These are phyloP conservation scores for Xerocomellus amylosporus DNA, from an alignment of 768 basidiomycete genomes.

Conservation along the genomic window DNA sequence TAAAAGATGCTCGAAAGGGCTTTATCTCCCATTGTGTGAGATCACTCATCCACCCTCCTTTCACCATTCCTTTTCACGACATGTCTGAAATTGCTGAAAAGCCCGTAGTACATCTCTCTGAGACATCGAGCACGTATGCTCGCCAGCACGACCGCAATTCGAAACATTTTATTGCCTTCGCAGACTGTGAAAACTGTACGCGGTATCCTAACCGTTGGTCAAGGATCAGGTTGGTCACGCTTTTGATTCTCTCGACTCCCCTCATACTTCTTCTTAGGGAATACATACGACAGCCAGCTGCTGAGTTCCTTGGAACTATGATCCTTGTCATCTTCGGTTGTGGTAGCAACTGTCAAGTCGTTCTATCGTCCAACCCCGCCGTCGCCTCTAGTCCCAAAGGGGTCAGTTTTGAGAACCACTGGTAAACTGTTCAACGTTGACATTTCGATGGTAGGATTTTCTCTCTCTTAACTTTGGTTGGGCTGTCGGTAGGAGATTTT, in stretches of 20 bases:
- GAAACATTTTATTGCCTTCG: conserved; percentile 13
- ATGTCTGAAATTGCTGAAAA: conserved; percentile 25
- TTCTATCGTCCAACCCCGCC: conserved; percentile 43
- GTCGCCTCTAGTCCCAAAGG: conserved; percentile 53
- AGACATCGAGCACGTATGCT: conserved; percentile 15
- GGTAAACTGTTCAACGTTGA: not conserved
- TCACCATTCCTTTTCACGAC: not conserved
- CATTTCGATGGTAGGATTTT: conserved; percentile 12
- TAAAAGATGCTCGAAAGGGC: conserved; percentile 17
- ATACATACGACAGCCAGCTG: conserved; percentile 54
- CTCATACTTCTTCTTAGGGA: conserved; percentile 32
- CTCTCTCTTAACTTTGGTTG: conserved; percentile 31
- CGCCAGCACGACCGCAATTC: conserved; percentile 7
- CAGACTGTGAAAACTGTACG: conserved; percentile 35
- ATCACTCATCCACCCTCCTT: not conserved
- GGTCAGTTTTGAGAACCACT: conserved; percentile 37
- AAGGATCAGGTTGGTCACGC: conserved; percentile 44
- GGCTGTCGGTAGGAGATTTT: conserved; percentile 28
- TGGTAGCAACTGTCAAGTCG: conserved; percentile 56
- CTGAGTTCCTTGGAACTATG: conserved; percentile 61
- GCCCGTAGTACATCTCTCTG: conserved; percentile 18
- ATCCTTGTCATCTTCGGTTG: conserved; percentile 59
- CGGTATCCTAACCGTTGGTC: conserved; percentile 53
- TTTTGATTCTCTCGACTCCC: not conserved
- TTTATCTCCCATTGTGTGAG: not conserved